Percentiles rank a stretch among this genome's conserved stretches.
These are phyloP conservation scores for Saksenaea oblongispora DNA, from an alignment of 371 early-diverging fungal species.

Conservation along the genomic window DNA sequence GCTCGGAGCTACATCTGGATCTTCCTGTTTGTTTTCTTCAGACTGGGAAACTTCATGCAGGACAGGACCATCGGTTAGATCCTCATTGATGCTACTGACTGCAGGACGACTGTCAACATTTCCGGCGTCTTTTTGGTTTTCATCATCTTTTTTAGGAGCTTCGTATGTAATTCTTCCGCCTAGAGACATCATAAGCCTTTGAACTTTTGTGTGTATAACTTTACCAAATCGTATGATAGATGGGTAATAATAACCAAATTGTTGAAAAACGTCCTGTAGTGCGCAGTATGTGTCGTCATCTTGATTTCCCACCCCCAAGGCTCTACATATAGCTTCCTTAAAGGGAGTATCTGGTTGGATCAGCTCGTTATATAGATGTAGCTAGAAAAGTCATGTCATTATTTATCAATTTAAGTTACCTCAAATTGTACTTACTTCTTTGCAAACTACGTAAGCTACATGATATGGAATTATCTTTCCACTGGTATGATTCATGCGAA, in stretches of 20 bases:
- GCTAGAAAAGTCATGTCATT: not conserved
- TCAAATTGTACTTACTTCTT: not conserved
- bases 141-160: not conserved
- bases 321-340: not conserved
- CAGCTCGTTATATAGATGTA: not conserved
- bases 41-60: not conserved
- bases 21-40: not conserved
- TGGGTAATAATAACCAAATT: not conserved
- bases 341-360: not conserved
- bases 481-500: not conserved
- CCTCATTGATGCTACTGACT: not conserved
- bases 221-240: not conserved
- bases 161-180: not conserved
- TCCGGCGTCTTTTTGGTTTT: not conserved
- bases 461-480: not conserved
- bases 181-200: not conserved
- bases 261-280: not conserved
- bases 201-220: not conserved
- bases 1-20: not conserved
- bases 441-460: not conserved
- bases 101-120: not conserved
- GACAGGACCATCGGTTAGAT: not conserved
- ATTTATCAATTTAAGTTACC: not conserved
- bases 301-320: not conserved
- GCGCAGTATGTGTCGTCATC: not conserved